Evolutionary conservation across 352 stramenopile genomes (phyloP), one percentile per base, ranked within the genome.

Genomic region (Pythium phragmiticola): DNA sequence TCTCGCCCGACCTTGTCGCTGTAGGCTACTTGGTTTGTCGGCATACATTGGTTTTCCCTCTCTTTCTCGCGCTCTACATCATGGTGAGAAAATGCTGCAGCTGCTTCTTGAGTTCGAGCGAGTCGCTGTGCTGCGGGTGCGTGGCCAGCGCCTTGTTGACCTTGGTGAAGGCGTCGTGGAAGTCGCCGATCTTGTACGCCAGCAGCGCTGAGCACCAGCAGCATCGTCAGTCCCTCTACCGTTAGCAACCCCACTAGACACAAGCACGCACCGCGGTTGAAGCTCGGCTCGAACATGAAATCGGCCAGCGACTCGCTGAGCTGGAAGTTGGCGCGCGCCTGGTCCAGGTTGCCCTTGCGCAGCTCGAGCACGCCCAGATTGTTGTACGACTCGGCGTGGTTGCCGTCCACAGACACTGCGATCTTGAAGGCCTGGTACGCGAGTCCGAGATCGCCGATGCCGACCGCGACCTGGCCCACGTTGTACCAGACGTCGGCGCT

Each of bases 401-500:
- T 94, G 60, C 74, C 82, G 74, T 98, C 90, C 9, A 97, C 82
- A 0, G 90, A 90, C 17, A 98, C 79, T 13, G 92, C 86, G 41
- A 98, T 87, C 75, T 98, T 98, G 73, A 98, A 97, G 7, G 88
- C 88, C 72, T 98, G 91, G 75, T 97, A 98, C 13, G 91, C 94
- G 36, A 98, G 76, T 5, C 87, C 92, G 19, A 98, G 66, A 71
- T 98, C 94, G 26, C 92, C 92, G 39, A 98, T 94, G 66, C 88
- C 89, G 42, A 98, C 89, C 8, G 84, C 93, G 34, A 98, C 87
- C 56, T 98, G 92, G 1, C 90, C 93, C 34, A 98, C 78, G 71
- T 98, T 98, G 79, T 97, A 98, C 94, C 93, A 98, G 30, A 98
- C 78, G 73, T 98, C 92, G 30, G 88, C 88, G 74, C 95, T 93